phyloP scores from a whole-genome alignment of 306 rosid species.

The Lablab purpureus region DNA sequence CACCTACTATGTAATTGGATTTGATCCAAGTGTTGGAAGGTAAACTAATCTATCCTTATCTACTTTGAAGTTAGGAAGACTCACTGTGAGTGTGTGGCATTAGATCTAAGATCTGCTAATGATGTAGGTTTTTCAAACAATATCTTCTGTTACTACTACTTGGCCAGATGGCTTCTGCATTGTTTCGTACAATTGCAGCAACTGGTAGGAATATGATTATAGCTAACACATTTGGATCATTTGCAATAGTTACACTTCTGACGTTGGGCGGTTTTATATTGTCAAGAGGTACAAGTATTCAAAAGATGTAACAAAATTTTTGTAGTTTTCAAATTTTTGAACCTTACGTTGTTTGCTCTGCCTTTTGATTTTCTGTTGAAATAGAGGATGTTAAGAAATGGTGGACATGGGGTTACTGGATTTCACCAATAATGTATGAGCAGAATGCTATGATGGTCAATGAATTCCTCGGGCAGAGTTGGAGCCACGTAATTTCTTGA shows the following conservation, averaged over 20 bases:
- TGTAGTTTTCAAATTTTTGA: neutral
- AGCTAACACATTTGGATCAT: slow-evolving; percentile 68
- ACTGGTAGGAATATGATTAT: slow-evolving; percentile 58
- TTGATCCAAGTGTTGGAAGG: slow-evolving; percentile 68
- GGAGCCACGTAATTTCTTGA: slow-evolving; percentile 63
- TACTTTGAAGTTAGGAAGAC: neutral
- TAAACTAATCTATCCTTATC: neutral
- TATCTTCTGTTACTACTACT: slow-evolving; percentile 57
- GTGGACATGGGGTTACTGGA: slow-evolving; percentile 91
- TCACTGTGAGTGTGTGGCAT: neutral
- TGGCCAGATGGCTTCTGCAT: slow-evolving; percentile 69
- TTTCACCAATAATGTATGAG: slow-evolving; percentile 72
- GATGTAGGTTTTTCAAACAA: slow-evolving; percentile 69
- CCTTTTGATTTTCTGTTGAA: neutral
- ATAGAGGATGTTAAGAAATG: slow-evolving; percentile 64
- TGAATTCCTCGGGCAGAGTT: slow-evolving; percentile 72
- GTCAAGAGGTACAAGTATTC: slow-evolving; percentile 62
- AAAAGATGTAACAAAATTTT: neutral
- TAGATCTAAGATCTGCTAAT: neutral
- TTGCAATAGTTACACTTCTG: slow-evolving; percentile 55
- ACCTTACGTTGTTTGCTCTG: slow-evolving; percentile 14
- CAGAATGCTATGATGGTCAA: slow-evolving; percentile 74
- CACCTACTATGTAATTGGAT: slow-evolving; percentile 72
- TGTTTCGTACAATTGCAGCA: slow-evolving; percentile 68
- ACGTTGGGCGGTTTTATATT: slow-evolving; percentile 73